Evolutionary conservation across 1,284 basidiomycete genomes (phyloP), one percentile per base, ranked within the genome.

Genomic region (Heterobasidion irregulare): DNA sequence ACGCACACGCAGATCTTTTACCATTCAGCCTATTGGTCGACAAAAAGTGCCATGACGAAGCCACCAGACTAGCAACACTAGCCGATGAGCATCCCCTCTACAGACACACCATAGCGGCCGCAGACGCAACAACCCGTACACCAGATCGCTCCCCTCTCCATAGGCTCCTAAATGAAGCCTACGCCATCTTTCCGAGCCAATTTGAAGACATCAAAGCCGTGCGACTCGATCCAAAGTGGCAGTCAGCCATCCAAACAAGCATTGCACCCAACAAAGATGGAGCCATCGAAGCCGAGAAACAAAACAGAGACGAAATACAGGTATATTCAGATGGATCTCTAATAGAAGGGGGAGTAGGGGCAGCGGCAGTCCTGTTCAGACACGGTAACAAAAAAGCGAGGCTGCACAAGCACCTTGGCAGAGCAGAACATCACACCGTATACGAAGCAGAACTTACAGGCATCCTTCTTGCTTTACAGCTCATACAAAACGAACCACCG

Each of bases 1-100:
- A 72, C 8, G 61, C 61, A 0, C 71, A 72, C 32, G 65, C 70
- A 2, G 57, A 66, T 48, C 34, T 75, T 2, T 60, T 66, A 0
- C 75, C 74, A 0, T 62, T 69, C 9, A 38, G 63, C 6, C 53
- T 68, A 0, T 50, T 64, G 0, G 48, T 76, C 6, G 54, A 63
- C 45, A 64, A 66, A 34, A 26, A 26, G 19, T 26, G 19, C 19
- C 19, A 26, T 3, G 19, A 26, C 19, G 19, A 45, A 53, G 33
- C 52, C 2, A 33, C 19, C 1, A 43, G 52, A 53, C 45, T 46
- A 3, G 52, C 52, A 16, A 46, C 43, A 0, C 15, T 47, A 13
- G 26, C 52, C 6, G 12, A 15, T 13, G 26, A 41, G 6, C 41
- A 53, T 19, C 52, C 52, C 12, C 26, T 47, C 4, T 26, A 46